Base-by-base conservation (phyloP, 2,329 filamentous ascomycete genomes). In the Coleophoma cylindrospora region DNA sequence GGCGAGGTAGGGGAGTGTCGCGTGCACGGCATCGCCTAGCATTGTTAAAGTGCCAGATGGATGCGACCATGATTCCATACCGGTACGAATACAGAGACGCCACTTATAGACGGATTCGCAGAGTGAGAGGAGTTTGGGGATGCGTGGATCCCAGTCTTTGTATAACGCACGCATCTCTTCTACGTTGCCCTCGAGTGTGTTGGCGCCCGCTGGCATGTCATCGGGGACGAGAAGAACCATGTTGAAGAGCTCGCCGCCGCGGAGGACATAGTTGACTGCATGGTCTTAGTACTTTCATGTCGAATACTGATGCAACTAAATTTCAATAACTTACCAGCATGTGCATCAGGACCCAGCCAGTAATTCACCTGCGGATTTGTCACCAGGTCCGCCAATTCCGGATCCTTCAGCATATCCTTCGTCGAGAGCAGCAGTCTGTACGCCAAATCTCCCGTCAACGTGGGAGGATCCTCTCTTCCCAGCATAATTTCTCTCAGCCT, bases 11-110 rank as follows among this genome's bases (percentile, higher is more conserved):
- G 83, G 83, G 0, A 86, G 68, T 0, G 80, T 85, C 1, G 83
- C 81, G 54, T 86, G 81, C 2, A 81, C 80, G 0, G 81, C 79
- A 57, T 86, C 83, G 0, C 83, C 83, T 0, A 86, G 68, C 59
- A 86, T 73, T 0, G 78, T 76, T 57, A 83, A 82, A 0, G 76
- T 68, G 0, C 74, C 80, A 0, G 72, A 76, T 0, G 73, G 65
- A 54, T 84, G 75, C 0, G 72, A 77, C 82, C 83, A 86, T 1
- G 69, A 68, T n/a, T 74, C 71, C 36, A 82, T 70, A 5, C 74
- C 74, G 1, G 73, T 73, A 1, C 80, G 71, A 50, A 80, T 81
- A 61, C 76, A 80, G 0, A 84, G 65, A 2, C 77, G 70, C 81
- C 81, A 86, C 84, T 86, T 62, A 45, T 73, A 72, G 0, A 84